Base-by-base conservation (phyloP, 805 yeast species). In the Metschnikowia henanensis region DNA sequence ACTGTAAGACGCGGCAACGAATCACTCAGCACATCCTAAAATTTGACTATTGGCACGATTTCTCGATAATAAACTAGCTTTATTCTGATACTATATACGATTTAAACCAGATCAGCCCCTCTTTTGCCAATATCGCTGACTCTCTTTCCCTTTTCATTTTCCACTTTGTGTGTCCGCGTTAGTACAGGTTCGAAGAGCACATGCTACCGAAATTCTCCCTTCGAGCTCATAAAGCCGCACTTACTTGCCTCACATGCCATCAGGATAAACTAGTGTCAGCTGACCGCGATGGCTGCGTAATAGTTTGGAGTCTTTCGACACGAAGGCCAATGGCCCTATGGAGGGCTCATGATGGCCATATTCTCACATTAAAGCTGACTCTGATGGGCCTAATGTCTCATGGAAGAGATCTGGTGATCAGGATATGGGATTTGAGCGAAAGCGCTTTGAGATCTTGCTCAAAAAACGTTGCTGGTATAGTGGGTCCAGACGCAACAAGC, bases 261-360 rank as follows among this genome's bases (percentile, higher is more conserved):
- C 32, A 38, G 12, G 23, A 33, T 8, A 38, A 30, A 15, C 49
- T 83, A 3, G 55, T 77, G 1, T 71, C 86, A 0, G 78, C 78
- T 5, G 94, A 86, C 57, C 81, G 80, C 21, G 58, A 66, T 0
- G 95, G 95, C 0, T 70, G 77, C 70, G 52, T 80, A 3, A 69
- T 79, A 1, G 69, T 83, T 72, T 87, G 95, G 95, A 76, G 80
- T 43, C 48, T 87, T 6, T 55, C 62, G 1, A 70, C 78, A 0
- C 65, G 81, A 30, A 61, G 94, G 35, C 85, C 89, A 0, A 36
- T 73, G 1, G 73, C 72, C 0, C 64, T 73, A 1, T 83, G 88
- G 82, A 64, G 70, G 47, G 86, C 81, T 0, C 95, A 88, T 57
- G 64, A 60, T 5, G 69, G 68, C 15, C 64, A 70, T 7, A 58